phyloP scores from a whole-genome alignment of 306 rosid species.

The Abrus precatorius region DNA sequence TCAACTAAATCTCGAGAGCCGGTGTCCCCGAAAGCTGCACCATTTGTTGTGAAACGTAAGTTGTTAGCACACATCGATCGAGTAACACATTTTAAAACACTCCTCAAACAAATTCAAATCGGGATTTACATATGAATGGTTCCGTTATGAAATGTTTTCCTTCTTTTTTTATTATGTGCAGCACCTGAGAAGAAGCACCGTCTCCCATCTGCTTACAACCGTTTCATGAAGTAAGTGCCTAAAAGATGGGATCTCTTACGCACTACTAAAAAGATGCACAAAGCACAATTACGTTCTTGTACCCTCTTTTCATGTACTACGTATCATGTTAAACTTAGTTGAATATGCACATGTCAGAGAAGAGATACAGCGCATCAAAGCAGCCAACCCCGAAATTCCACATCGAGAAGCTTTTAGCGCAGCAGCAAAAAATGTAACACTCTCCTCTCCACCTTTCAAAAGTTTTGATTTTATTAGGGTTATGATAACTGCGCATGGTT shows the following conservation, averaged over 20 bases:
- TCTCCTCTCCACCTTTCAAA: neutral
- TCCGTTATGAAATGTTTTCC: neutral
- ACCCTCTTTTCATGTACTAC: no score
- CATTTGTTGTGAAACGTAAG: slow-evolving; percentile 93
- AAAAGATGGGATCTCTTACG: neutral
- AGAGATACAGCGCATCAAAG: slow-evolving; percentile 96
- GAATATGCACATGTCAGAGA: slow-evolving; percentile 63
- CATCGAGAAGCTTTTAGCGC: slow-evolving; percentile 98
- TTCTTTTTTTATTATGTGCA: slow-evolving; percentile 38
- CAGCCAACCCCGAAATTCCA: slow-evolving; percentile 92
- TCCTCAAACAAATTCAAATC: neutral
- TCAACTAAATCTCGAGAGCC: slow-evolving; percentile 71
- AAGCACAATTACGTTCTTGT: no score
- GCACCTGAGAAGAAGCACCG: slow-evolving; percentile 99
- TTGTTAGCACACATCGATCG: neutral
- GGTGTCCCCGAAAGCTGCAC: slow-evolving; percentile 78
- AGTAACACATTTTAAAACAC: no score
- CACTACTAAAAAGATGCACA: no score
- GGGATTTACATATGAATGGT: no score
- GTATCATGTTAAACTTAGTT: no score
- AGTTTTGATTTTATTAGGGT: slow-evolving; percentile 14
- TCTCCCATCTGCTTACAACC: slow-evolving; percentile 96
- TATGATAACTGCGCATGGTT: neutral
- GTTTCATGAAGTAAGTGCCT: slow-evolving; percentile 93
- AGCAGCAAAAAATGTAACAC: slow-evolving; percentile 85